These are phyloP conservation scores for Artomyces pyxidatus DNA, from an alignment of 768 basidiomycete genomes.

Conservation along the genomic window DNA sequence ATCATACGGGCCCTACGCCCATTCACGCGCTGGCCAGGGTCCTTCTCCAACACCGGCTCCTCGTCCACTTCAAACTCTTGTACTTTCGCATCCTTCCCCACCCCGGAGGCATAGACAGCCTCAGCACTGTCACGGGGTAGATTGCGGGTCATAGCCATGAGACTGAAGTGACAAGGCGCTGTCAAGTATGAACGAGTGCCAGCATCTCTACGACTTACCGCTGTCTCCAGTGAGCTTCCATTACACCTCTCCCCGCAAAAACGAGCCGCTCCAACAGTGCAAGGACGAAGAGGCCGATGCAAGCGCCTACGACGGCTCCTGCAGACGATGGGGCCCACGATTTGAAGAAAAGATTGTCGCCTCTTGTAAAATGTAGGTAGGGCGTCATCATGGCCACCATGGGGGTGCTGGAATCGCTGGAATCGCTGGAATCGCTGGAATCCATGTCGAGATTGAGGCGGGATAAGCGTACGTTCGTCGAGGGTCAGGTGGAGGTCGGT, in stretches of 20 bases:
- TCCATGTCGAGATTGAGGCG: too few relatives aligned
- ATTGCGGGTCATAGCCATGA: background rate
- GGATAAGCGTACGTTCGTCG: too few relatives aligned
- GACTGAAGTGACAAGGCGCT: background rate
- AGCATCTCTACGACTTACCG: too few relatives aligned
- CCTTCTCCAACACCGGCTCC: background rate
- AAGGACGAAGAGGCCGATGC: conserved; percentile 60
- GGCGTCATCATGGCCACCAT: conserved; percentile 45
- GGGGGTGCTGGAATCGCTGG: conserved; percentile 13
- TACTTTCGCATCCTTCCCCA: background rate
- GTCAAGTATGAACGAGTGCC: too few relatives aligned
- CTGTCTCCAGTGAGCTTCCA: conserved; percentile 50
- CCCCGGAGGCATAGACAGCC: too few relatives aligned
- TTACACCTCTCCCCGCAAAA: conserved; percentile 41
- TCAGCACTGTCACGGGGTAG: too few relatives aligned
- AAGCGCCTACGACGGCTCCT: conserved; percentile 70
- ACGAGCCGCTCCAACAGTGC: conserved; percentile 68
- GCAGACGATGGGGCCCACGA: conserved; percentile 58
- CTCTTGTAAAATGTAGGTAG: conserved; percentile 60
- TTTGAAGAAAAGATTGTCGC: conserved; percentile 60
- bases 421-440: conserved; percentile 3
- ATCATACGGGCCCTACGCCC: conserved; percentile 28
- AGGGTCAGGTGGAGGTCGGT: background rate
- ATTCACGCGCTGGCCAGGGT: background rate
- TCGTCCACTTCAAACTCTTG: background rate